phyloP scores from a whole-genome alignment of 2,329 filamentous ascomycete species.

The Nothophaeocryptopus gaeumannii region DNA sequence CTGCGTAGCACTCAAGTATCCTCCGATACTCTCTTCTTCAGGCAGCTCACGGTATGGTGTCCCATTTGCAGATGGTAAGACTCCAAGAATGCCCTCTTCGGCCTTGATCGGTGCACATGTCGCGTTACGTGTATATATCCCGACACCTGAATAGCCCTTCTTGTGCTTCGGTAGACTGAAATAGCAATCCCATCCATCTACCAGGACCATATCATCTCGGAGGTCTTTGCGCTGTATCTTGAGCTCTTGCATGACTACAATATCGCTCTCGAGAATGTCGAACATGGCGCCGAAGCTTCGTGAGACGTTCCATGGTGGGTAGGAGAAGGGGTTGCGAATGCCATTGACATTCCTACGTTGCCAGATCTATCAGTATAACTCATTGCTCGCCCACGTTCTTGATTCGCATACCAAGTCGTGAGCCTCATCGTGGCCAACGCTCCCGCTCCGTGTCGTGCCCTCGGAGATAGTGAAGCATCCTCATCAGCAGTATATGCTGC shows the following conservation, averaged over 20 bases:
- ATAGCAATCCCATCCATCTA: slow-evolving; percentile 93
- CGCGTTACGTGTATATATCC: slow-evolving; percentile 86
- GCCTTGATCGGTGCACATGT: slow-evolving; percentile 82
- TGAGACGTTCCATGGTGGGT: slow-evolving; percentile 51
- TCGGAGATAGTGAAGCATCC: no score
- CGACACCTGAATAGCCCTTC: slow-evolving; percentile 95
- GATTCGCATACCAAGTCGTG: slow-evolving; percentile 34
- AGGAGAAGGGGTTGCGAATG: slow-evolving; percentile 54
- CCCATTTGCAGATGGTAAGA: slow-evolving; percentile 68
- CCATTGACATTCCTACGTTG: slow-evolving; percentile 53
- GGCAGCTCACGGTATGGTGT: slow-evolving; percentile 73
- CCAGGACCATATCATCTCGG: slow-evolving; percentile 89
- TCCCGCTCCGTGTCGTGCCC: neutral
- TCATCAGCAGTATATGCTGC: no score
- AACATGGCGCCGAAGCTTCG: slow-evolving; percentile 71
- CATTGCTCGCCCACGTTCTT: neutral
- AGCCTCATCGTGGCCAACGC: slow-evolving; percentile 35
- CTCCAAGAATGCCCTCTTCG: slow-evolving; percentile 88
- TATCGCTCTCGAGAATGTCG: slow-evolving; percentile 85
- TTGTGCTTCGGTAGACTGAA: slow-evolving; percentile 92
- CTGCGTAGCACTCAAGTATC: slow-evolving; percentile 73
- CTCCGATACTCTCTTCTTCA: slow-evolving; percentile 73
- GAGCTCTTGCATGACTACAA: slow-evolving; percentile 90
- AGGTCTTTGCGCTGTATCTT: slow-evolving; percentile 95
- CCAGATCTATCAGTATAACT: slow-evolving; percentile 14